Conservation (phyloP, 305 asterid genomes). For the Coffea humblotiana region DNA sequence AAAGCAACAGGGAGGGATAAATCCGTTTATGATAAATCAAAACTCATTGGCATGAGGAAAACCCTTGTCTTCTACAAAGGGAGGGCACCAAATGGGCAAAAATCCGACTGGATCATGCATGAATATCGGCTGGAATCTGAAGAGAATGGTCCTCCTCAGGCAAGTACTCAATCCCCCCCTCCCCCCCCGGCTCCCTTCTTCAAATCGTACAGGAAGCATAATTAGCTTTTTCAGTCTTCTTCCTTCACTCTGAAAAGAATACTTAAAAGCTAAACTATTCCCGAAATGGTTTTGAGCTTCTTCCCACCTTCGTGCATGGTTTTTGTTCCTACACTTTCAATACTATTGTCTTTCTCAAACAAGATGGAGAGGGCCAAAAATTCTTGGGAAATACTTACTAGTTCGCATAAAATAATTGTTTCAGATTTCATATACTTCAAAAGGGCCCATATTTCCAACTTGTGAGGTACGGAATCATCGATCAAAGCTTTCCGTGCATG, state of each 20-base stretch:
- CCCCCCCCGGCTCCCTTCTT: no score
- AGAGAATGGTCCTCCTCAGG: constrained; percentile 69
- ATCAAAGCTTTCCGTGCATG: constrained; percentile 31
- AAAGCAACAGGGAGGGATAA: constrained; percentile 88
- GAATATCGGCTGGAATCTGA: constrained; percentile 72
- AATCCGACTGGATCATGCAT: constrained; percentile 89
- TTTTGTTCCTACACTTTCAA: neutral
- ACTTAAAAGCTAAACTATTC: neutral
- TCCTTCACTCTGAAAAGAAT: neutral
- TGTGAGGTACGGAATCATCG: constrained; percentile 32
- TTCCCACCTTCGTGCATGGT: neutral
- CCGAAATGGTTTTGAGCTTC: neutral
- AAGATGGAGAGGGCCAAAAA: neutral
- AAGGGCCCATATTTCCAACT: constrained; percentile 31
- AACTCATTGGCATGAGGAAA: constrained; percentile 83
- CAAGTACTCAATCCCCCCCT: constrained; percentile 19
- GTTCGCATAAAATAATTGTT: neutral
- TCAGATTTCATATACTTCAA: neutral
- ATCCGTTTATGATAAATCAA: constrained; percentile 53
- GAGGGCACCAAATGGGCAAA: constrained; percentile 80
- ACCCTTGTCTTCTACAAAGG: constrained; percentile 88
- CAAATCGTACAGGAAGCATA: neutral
- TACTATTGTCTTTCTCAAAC: neutral
- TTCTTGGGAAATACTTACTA: neutral
- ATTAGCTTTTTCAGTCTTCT: neutral